Evolutionary conservation across 176 grass and related monocot species (phyloP), one percentile per base, ranked within the genome.

Genomic region (Leersia perrieri): DNA sequence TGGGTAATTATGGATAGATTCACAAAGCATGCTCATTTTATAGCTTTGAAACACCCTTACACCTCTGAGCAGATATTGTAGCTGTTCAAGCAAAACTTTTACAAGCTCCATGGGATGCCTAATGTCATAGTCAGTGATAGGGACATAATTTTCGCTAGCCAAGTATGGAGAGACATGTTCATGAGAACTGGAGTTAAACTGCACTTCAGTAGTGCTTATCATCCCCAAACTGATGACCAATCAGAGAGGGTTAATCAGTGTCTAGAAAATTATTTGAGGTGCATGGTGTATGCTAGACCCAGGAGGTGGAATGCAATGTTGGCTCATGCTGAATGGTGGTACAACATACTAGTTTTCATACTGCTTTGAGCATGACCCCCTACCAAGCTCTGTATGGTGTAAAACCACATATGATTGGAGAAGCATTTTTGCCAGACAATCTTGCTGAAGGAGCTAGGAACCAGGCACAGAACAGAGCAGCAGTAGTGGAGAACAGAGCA

Each of bases 61-160:
- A 7, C 51, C 0, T 5, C 22, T 8, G 5, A 57, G 9, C 22
- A 26, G 0, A 1, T 60, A 0, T 1, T 9, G 0, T 2, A 25
- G 7, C 6, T 25, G 0, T 60, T 60, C 55, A 7, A n/a, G 1
- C n/a, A 60, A 3, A 60, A 60, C 10, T 5, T 60, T 2, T 60
- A 10, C 7, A 60, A 9, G 3, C 1, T 3, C 0, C 55, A 60
- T 60, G n/a, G n/a, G 0, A 2, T 60, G 1, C n/a, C 22, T 7
- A 2, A 1, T 3, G 7, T 11, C 0, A 60, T 60, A 0, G 9
- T 25, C 0, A 11, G 5, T 3, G 55, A 60, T 26, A 60, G n/a
- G 7, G n/a, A 60, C 3, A 25, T 7, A 25, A 60, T 60, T 1
- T 60, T 60, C 7, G 26, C 55, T 2, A 60, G 55, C 1, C 55